Base-by-base conservation (phyloP, 2,329 filamentous ascomycete species). In the Chaetomium sp. region DNA sequence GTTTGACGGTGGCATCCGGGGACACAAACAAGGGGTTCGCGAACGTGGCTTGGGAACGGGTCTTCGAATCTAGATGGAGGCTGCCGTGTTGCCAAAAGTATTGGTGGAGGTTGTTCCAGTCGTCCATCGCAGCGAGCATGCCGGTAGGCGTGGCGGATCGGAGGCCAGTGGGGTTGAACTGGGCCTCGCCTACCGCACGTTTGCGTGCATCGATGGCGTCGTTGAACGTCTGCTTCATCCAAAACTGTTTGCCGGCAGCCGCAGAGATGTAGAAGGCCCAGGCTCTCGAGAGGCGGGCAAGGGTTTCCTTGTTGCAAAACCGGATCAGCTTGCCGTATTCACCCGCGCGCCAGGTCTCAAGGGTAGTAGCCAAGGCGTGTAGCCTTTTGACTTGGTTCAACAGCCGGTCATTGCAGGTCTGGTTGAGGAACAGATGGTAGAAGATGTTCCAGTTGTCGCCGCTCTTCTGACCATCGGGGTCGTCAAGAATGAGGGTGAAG, bases 381-480 rank as follows among this genome's bases (percentile, higher is more conserved):
- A 88, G 74, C 69, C 80, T 81, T 21, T 75, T 71, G 0, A 78
- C 74, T 60, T 85, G 83, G 1, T 64, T 25, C 2, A 72, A 59
- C 3, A 87, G 72, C 4, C 78, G 45, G 0, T 69, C 47, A 0
- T 78, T 69, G 2, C 78, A 74, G 4, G 72, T 60, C 0, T 74
- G 66, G 53, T 79, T 76, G 4, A 88, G 63, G 35, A 77, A 78
- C 3, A 83, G 68, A 68, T 87, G 80, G 70, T 85, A 86, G 72
- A 85, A 87, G 38, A 83, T 74, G 64, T 82, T 78, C 83, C 84
- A 87, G 10, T 82, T 73, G 3, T 68, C 57, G 3, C 77, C 71
- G 7, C 72, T 66, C 13, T 47, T 16, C n/a, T 59, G 29, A n/a
- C 53, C 53, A 45, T 73, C 66, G n/a, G 76, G 70, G 19, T 61